Evolutionary conservation across 2,329 filamentous ascomycete species (phyloP), one percentile per base, ranked within the genome.

Genomic region (Cladorrhinum sp.): DNA sequence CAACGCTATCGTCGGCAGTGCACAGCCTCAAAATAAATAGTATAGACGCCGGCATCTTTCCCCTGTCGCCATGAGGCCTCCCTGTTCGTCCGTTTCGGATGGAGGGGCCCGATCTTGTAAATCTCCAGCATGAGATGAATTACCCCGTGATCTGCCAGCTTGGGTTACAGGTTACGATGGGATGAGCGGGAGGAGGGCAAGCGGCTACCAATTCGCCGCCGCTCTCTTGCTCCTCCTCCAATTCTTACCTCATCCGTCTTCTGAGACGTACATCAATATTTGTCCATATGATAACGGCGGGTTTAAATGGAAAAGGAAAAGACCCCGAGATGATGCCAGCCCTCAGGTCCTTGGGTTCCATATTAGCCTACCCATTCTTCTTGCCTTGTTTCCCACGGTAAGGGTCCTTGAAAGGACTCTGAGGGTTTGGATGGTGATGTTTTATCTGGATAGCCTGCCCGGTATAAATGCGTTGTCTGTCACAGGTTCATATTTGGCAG

Each of bases 401-500:
- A n/a, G n/a, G n/a, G n/a, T n/a, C n/a, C n/a, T n/a, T n/a, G n/a
- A n/a, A n/a, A n/a, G n/a, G n/a, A n/a, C n/a, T n/a, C n/a, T n/a
- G n/a, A n/a, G n/a, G n/a, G n/a, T 26, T 33, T n/a, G 16, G n/a
- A 30, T 30, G 24, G 16, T 36, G 33, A 36, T 46, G n/a, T 20
- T 4, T 46, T 46, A 16, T 42, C 12, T 46, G 42, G 42, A 20
- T 20, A 46, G 42, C 42, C 42, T 46, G n/a, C 3, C n/a, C 42
- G 42, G 42, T 21, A 46, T 8, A 8, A 46, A 51, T 28, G 55
- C 23, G 42, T 24, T 26, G 21, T 58, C 18, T 68, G 67, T 67
- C 52, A 60, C 66, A 68, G 55, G 58, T 65, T 65, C 63, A 60
- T 62, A 68, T 68, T 66, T 69, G 66, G 53, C 65, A 69, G 64